phyloP scores from a whole-genome alignment of 805 yeast species.

The Candida quercuum region DNA sequence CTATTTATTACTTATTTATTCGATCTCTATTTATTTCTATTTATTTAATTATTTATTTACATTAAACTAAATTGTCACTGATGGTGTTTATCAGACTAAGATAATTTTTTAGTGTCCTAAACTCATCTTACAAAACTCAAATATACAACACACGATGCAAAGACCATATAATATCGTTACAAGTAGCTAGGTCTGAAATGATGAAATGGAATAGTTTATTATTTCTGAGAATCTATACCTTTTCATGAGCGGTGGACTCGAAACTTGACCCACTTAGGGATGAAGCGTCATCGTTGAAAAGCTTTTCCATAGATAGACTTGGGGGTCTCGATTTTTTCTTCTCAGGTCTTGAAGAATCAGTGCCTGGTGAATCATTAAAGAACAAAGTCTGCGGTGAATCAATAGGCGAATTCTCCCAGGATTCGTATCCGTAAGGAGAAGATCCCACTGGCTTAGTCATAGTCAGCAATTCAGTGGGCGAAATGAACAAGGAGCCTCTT shows the following conservation, averaged over 20 bases:
- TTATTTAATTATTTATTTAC: constrained; percentile 7
- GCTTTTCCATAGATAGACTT: constrained; percentile 41
- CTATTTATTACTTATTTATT: constrained; percentile 1
- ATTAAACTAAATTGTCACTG: too few relatives aligned
- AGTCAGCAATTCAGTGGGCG: constrained; percentile 42
- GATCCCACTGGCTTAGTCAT: constrained; percentile 6
- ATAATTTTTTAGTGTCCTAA: too few relatives aligned
- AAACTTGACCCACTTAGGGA: constrained; percentile 1
- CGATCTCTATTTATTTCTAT: constrained; percentile 7
- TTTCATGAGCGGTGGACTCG: constrained; percentile 12
- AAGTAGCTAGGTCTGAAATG: too few relatives aligned
- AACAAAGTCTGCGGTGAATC: constrained; percentile 18
- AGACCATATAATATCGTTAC: too few relatives aligned
- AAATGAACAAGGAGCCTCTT: constrained; percentile 44
- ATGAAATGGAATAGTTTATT: too few relatives aligned
- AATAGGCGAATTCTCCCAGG: constrained; percentile 16
- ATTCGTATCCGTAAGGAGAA: background rate
- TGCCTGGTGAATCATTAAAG: too few relatives aligned
- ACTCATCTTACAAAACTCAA: too few relatives aligned
- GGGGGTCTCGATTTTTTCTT: constrained; percentile 37
- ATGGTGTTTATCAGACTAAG: too few relatives aligned
- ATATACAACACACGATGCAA: too few relatives aligned
- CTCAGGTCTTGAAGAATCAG: background rate
- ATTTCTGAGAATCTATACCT: constrained; percentile 14
- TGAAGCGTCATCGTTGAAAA: constrained; percentile 28